Conservation (phyloP, 306 rosid species). For the Quercus bicolor region DNA sequence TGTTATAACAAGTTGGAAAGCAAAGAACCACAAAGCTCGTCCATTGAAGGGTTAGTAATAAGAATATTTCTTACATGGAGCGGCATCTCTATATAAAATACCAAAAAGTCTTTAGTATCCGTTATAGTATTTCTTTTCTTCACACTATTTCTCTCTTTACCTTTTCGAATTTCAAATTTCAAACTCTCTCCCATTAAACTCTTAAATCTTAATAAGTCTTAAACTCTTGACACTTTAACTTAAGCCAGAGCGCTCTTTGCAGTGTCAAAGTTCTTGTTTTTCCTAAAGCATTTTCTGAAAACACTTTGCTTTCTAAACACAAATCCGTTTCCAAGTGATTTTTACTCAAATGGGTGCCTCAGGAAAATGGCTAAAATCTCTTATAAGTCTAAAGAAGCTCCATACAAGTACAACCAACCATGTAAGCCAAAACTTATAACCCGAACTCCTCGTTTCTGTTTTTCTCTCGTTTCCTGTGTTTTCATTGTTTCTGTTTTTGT, state of each 20-base stretch:
- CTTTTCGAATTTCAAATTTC: conserved; percentile 63
- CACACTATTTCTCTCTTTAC: background rate
- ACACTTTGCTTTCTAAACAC: background rate
- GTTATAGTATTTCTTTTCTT: conserved; percentile 19
- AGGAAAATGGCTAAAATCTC: conserved; percentile 79
- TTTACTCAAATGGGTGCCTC: conserved; percentile 67
- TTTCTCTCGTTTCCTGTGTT: background rate
- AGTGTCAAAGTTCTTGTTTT: background rate
- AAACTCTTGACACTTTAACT: background rate
- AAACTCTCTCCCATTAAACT: conserved; percentile 10
- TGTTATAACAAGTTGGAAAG: no score
- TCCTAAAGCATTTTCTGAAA: conserved; percentile 4
- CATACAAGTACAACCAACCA: conserved; percentile 34
- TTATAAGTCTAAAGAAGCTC: conserved; percentile 50
- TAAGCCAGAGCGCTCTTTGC: conserved; percentile 7
- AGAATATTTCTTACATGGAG: background rate
- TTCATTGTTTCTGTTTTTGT: background rate
- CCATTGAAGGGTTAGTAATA: background rate
- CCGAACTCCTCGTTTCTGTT: no score
- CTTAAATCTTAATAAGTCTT: background rate
- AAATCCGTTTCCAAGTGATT: background rate
- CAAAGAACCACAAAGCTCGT: no score
- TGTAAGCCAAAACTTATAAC: conserved; percentile 27
- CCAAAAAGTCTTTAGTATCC: conserved; percentile 32
- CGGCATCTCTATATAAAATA: background rate